phyloP scores from a whole-genome alignment of 2,329 filamentous ascomycete genomes.

The Talaromyces funiculosus region DNA sequence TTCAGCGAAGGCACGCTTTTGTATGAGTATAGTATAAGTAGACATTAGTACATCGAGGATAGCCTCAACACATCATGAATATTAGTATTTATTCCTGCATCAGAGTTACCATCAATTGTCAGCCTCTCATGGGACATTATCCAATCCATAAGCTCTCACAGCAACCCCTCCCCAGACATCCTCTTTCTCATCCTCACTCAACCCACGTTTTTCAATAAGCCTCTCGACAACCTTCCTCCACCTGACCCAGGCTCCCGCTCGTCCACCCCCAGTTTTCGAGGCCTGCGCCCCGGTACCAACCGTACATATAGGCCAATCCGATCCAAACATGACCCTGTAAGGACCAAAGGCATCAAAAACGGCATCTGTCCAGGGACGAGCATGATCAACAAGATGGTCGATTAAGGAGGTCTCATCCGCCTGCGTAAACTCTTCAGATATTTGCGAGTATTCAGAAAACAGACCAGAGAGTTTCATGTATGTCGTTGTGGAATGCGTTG shows the following conservation, averaged over 20 bases:
- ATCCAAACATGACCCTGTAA: conserved; percentile 76
- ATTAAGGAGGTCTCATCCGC: conserved; percentile 16
- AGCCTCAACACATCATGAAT: not conserved
- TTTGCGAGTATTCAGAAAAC: conserved; percentile 69
- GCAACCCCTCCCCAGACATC: conserved; percentile 71
- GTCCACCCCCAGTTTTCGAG: not conserved
- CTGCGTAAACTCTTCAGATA: conserved; percentile 13
- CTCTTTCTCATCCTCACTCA: conserved; percentile 57
- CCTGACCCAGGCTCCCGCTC: conserved; percentile 60
- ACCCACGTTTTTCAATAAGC: conserved; percentile 48
- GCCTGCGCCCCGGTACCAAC: conserved; percentile 52
- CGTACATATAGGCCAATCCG: conserved; percentile 91
- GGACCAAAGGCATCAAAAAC: conserved; percentile 68
- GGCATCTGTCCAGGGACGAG: conserved; percentile 66
- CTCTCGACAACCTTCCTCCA: conserved; percentile 69
- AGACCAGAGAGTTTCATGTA: conserved; percentile 90
- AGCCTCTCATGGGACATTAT: not conserved
- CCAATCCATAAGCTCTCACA: conserved; percentile 57
- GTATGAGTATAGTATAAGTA: not conserved
- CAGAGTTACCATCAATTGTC: not conserved
- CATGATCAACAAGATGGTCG: conserved; percentile 47
- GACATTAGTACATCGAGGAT: not conserved
- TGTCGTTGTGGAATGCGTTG: conserved; percentile 57
- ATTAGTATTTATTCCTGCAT: not conserved
- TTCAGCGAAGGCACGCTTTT: not conserved